Base-by-base conservation (phyloP, 1,284 basidiomycete species). In the Leccinum subatratum region DNA sequence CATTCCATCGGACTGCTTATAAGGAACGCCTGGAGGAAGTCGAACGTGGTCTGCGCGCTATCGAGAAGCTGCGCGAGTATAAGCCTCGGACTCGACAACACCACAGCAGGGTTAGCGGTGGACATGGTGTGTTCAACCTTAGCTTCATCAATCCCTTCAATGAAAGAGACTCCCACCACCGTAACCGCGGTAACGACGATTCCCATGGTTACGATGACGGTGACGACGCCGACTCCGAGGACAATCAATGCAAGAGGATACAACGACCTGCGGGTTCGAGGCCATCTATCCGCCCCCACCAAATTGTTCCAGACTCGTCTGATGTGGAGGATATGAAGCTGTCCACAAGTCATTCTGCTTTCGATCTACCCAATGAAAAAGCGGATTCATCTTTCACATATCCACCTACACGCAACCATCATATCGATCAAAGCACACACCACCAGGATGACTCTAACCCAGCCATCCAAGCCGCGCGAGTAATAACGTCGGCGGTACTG, bases 1-100 rank as follows among this genome's bases (percentile, higher is more conserved):
- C 83, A 28, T 94, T 94, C 78, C 92, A 94, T 74, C 83, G 81
- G 59, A 88, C 85, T 8, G 92, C 92, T 14, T 94, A 88, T 73
- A 84, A 84, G 68, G 91, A 94, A 45, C 89, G 91, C 63, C 80
- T 92, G 16, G 83, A 86, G 11, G 78, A 81, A 22, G 81, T 92
- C 3, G 79, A 81, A 60, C 77, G 81, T 62, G 80, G 86, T 3
- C 82, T 93, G 28, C 76, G 77, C 22, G 85, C 86, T 42, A 84
- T 94, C 66, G 91, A 94, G 76, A 83, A 82, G 70, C 82, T 94
- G 39, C 85, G 89, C 54, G 79, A 85, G 67, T 89, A 90, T 76
- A 85, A 85, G 48, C 92, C 91, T n/a, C 89, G 87, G 68, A 59
- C 51, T 25, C 70, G 68, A 51, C 67, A 71, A 34, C 72, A 70